Base-by-base conservation (phyloP, 352 stramenopile genomes). In the Plasmopara viticola region DNA sequence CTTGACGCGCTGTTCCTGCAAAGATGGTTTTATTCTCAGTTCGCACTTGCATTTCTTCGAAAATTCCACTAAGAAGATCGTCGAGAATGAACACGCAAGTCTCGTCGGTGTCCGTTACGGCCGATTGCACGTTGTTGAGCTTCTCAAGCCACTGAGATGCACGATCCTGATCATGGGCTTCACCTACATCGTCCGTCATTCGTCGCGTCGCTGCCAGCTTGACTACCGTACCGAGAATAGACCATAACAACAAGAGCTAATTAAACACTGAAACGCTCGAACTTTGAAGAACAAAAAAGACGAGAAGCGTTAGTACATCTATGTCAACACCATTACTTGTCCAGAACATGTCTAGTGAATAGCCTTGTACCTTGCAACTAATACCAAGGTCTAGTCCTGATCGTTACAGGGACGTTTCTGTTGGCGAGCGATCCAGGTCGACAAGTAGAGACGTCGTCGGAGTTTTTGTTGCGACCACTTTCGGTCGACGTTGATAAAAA, bases 401-500 rank as follows among this genome's bases (percentile, higher is more conserved):
- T 57, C 60, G 63, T 65, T 38, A 71, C 34, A 67, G 20, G 33
- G 53, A 20, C 20, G 50, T 62, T 53, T 64, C 53, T 9, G 46
- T 64, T 15, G 51, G 44, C 39, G 48, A 63, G 48, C 48, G 35
- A 35, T 61, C 57, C 39, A 37, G 53, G 34, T 60, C 50, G 25
- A 58, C 33, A 39, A 42, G 64, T 9, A 54, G 58, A 15, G 62
- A 68, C 37, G 29, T 44, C 6, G 48, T 37, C 9, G 45, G 39
- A 6, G 58, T 62, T 43, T 48, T 58, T 18, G 38, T 58, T 14
- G 47, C 58, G 4, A 25, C 25, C 44, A 35, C 31, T 35, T 68
- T 72, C 28, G 55, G 51, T 40, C 64, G 59, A 34, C 64, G 72
- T 12, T 74, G 68, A 55, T 90, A 90, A 44, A 88, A 88, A 4